phyloP scores from a whole-genome alignment of 345 rosid genomes.

The Camelina sativa region DNA sequence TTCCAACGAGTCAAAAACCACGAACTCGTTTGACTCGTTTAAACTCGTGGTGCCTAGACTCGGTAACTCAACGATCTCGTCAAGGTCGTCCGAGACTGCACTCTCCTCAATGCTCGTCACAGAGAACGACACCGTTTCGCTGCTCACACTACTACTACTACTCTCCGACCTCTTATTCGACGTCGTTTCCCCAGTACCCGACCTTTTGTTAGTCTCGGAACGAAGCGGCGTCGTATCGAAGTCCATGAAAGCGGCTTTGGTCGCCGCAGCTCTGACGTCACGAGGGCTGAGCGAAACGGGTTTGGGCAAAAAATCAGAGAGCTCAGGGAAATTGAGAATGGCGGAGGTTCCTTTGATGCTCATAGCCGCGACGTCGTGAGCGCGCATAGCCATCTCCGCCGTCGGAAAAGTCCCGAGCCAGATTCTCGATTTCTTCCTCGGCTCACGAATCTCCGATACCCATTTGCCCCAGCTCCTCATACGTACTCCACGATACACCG shows the following conservation, averaged over 20 bases:
- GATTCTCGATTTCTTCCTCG: conserved; percentile 88
- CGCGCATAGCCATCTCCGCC: conserved; percentile 97
- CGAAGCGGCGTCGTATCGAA: neutral
- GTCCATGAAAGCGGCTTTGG: conserved; percentile 83
- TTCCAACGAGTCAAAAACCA: conserved; percentile 57
- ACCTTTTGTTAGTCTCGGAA: neutral
- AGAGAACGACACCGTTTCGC: conserved; percentile 25
- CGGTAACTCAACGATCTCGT: conserved; percentile 79
- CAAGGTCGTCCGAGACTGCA: conserved; percentile 61
- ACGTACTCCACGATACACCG: conserved; percentile 81
- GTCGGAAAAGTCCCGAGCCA: conserved; percentile 95
- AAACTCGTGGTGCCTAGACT: conserved; percentile 59
- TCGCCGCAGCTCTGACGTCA: conserved; percentile 92
- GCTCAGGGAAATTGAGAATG: conserved; percentile 88
- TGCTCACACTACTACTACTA: conserved; percentile 14
- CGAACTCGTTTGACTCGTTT: conserved; percentile 59
- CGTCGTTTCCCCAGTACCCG: too few species aligned
- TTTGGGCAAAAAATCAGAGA: conserved; percentile 64
- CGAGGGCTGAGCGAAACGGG: conserved; percentile 71
- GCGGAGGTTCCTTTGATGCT: conserved; percentile 83
- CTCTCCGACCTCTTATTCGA: neutral
- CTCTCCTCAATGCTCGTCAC: conserved; percentile 47
- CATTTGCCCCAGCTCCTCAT: conserved; percentile 97
- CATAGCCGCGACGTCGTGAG: conserved; percentile 95
- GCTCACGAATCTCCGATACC: conserved; percentile 98